Evolutionary conservation across 2,329 filamentous ascomycete species (phyloP).

Genomic region (Ophiostoma triangulosporum): DNA sequence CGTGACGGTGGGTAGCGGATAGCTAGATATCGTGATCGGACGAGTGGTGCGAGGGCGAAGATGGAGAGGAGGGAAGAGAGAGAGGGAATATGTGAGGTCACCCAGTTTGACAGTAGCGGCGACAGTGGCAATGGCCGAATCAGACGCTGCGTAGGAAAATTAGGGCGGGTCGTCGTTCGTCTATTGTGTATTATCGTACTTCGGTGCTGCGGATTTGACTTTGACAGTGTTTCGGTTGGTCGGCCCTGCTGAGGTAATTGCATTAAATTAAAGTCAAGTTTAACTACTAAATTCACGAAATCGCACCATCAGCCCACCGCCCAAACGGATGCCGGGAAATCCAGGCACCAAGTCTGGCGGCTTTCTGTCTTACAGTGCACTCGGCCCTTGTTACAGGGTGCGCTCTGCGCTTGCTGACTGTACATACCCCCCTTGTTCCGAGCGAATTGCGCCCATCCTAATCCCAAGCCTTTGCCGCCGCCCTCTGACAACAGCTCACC

Average conservation of each 20-base stretch:
- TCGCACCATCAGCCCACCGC: conserved; percentile 9
- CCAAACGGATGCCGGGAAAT: conserved; percentile 1
- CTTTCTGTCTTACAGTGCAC: not conserved
- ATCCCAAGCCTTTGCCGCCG: conserved; percentile 11
- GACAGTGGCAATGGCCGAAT: not conserved
- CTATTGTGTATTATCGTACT: not conserved
- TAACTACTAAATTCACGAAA: conserved; percentile 8
- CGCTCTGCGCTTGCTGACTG: not conserved
- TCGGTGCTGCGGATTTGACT: not conserved
- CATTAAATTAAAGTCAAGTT: conserved; percentile 2
- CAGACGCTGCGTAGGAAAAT: conserved; percentile 9
- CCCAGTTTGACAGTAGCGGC: not conserved
- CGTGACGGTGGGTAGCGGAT: conserved; percentile 2
- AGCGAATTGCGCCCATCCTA: conserved; percentile 15
- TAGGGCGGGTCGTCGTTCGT: conserved; percentile 9
- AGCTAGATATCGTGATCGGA: conserved; percentile 13
- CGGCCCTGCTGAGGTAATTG: conserved; percentile 5
- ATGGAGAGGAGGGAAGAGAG: not conserved
- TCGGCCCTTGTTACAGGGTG: too few relatives aligned
- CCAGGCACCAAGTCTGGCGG: conserved; percentile 3
- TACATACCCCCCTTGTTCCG: conserved; percentile 11
- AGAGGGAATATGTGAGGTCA: conserved; percentile 14
- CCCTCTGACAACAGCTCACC: conserved; percentile 12
- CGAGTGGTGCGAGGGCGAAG: not conserved
- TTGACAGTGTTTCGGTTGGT: conserved; percentile 13